phyloP scores from a whole-genome alignment of 148 eudicot species.

The Rhododendron ferrugineum region DNA sequence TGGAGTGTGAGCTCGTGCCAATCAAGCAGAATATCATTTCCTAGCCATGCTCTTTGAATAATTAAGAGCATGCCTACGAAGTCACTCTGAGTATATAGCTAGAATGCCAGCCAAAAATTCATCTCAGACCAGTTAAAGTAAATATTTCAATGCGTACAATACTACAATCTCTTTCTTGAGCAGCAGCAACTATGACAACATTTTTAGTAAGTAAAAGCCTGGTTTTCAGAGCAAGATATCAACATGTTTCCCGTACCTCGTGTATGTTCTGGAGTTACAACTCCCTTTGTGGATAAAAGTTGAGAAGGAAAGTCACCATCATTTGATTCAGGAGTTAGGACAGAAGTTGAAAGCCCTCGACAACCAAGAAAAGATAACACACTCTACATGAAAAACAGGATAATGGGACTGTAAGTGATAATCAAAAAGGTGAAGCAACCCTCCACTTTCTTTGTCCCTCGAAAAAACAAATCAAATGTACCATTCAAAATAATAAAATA shows the following conservation, averaged over 20 bases:
- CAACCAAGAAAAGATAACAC: conserved; percentile 25
- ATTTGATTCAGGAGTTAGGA: conserved; percentile 57
- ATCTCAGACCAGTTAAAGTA: background rate
- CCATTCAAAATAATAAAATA: background rate
- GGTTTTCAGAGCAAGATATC: background rate
- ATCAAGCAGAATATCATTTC: background rate
- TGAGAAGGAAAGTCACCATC: conserved; percentile 62
- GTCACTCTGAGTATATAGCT: background rate
- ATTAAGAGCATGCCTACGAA: background rate
- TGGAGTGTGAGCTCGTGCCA: background rate
- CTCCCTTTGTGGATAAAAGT: conserved; percentile 40
- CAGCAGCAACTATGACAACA: background rate
- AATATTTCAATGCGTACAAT: background rate
- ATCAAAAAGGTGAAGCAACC: background rate
- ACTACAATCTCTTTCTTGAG: conserved; percentile 2
- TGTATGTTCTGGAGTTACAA: conserved; percentile 42
- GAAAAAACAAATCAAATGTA: background rate
- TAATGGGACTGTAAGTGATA: background rate
- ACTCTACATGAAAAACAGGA: conserved; percentile 17
- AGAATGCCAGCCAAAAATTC: conserved; percentile 1
- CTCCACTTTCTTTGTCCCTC: background rate
- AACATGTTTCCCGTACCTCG: conserved; percentile 41
- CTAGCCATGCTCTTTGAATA: background rate
- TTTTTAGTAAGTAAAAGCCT: background rate
- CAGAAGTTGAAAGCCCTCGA: conserved; percentile 54